Base-by-base conservation (phyloP, 306 rosid genomes). In the Clitoria ternatea region DNA sequence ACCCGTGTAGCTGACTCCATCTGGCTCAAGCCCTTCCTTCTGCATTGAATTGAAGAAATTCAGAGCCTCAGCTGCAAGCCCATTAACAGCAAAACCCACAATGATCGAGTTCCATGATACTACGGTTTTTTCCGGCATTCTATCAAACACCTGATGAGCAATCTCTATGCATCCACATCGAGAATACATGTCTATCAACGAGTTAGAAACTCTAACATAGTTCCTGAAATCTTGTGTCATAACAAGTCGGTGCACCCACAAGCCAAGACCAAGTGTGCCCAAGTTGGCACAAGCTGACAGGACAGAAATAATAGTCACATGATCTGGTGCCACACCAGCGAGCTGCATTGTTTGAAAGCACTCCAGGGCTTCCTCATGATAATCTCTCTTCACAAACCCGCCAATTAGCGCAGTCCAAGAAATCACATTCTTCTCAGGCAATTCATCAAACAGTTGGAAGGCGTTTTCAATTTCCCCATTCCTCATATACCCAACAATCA, bases 81-180 rank as follows among this genome's bases (percentile, higher is more conserved):
- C 97, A 60, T 93, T 90, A 40, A 76, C 61, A 2, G 98, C 96
- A 53, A 85, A 90, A 29, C 97, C 98, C 6, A 90, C 88, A 60
- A 93, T 87, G 65, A 88, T 87, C 2, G 96, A 93, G 79, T 88
- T 93, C 98, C 98, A 93, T 0, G 96, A 85, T 12, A 93, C 98
- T 65, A 90, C 66, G 3, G 83, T 87, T 60, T 85, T 64, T 0
- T 69, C 37, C 2, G 60, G 43, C 94, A 90, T 88, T 45, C 69
- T 68, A 42, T 85, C 80, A 32, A 93, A 93, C 11, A 93, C 83
- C 48, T 87, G 90, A 17, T 73, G 83, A 52, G 98, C 90, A 77
- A 88, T 72, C 44, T 73, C 84, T 43, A 90, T 87, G 48, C 89
- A 85, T 7, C 98, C 97, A 73, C 98, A 93, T 45, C 97, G 73